Base-by-base conservation (phyloP, 371 early-diverging fungal species). In the Fennellomyces sp. region DNA sequence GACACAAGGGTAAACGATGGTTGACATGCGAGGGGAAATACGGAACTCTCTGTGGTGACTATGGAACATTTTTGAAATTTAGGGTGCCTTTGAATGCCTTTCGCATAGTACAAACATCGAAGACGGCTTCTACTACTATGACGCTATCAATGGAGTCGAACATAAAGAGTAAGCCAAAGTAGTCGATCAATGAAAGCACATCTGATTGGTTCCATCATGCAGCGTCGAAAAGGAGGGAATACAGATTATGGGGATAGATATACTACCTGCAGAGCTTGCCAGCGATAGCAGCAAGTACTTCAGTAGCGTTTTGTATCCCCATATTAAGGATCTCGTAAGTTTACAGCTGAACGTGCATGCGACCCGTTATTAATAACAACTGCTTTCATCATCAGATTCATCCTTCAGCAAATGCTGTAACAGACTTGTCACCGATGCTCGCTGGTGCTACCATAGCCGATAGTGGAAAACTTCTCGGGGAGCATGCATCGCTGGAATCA, bases 201-300 rank as follows among this genome's bases (percentile, higher is more conserved):
- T n/a, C n/a, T n/a, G n/a, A n/a, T n/a, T n/a, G n/a, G n/a, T n/a
- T n/a, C n/a, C n/a, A n/a, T n/a, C n/a, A 8, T 48, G 17, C 62
- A 87, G 89, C 63, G 80, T 88, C 15, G 93, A 91, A 64, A 88
- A 82, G 7, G 69, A 81, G 7, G 98, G 98, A 25, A 85, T 95
- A 23, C 95, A 94, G 70, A 89, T 97, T 66, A 93, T 97, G 91
- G 94, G 96, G 4, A 91, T 98, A 27, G 98, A 98, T 68, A 98
- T 95, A 61, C 75, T 98, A 33, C 98, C 98, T 4, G 93, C 97
- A 1, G 97, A 98, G 71, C 78, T 98, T 52, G 97, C 98, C 6
- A 65, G 92, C 17, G 98, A 97, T 69, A 92, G 97, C 50, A 94
- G 94, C 68, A 78, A 92, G 63, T 90, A 93, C 74, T 98, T 98